Base-by-base conservation (phyloP, 495 filamentous ascomycete genomes). In the Penicillium pancosmium region DNA sequence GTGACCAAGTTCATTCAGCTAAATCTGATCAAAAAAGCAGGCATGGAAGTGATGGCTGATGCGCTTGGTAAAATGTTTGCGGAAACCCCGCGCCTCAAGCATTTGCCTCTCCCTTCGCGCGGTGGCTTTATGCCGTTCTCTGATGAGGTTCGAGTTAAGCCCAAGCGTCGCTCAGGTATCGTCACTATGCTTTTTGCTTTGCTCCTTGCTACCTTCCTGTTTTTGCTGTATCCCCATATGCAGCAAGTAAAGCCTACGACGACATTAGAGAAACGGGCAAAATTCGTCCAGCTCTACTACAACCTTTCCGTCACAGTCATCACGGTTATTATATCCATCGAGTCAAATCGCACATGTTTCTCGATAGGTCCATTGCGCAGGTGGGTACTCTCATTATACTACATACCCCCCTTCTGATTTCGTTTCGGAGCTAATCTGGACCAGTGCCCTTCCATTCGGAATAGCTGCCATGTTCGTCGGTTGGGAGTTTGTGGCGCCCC, bases 311-410 rank as follows among this genome's bases (percentile, higher is more conserved):
- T 52, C 19, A 33, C 48, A 12, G 48, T 44, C 23, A 31, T 55
- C 16, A 53, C 16, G 15, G 38, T 21, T 16, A 50, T 52, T 35
- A 55, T 68, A 18, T 52, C 38, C 27, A 7, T 69, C n/a, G 66
- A 69, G 41, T 69, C 66, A 9, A 57, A 64, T 38, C 55, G 66
- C 3, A 13, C 10, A 13, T 52, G 15, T 10, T 66, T 66, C 34
- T 25, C 27, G 6, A 36, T 60, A 23, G 36, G 48, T 1, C 52
- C 50, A 12, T 6, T 66, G 12, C 33, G 57, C 35, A 61, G 51
- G 64, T 67, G 43, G 34, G 63, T 52, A 18, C 18, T 2, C 19
- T 19, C 23, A 12, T 16, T 15, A 33, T 31, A 23, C n/a, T 25
- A 36, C 33, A 31, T 31, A 9, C 21, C 15, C 25, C 16, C 10